Evolutionary conservation across 257 asterid species (phyloP), one percentile per base, ranked within the genome.

Genomic region (Salvia rosmarinus): DNA sequence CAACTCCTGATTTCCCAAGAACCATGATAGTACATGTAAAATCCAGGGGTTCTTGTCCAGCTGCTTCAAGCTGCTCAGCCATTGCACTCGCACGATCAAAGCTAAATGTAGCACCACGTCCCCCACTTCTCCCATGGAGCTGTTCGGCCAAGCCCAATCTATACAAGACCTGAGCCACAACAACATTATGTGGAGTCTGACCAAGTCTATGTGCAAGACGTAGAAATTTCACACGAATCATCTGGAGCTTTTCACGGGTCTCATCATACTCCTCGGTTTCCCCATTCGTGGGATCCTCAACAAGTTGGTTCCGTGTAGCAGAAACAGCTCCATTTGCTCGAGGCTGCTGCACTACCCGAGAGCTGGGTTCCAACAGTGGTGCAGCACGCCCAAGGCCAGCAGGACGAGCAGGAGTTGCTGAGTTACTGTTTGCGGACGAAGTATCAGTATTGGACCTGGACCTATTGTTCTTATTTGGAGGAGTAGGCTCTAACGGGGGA

Each of bases 61-160:
- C 85, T 34, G 98, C 88, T 88, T 95, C 99, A 39, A 95, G 98
- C 76, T 91, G 97, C 87, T 91, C 96, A 6, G 99, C 99, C 96
- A 91, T 82, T 28, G 97, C 96, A 84, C 98, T 95, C 4, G 99
- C 98, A 52, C 98, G 99, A 71, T 95, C 99, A 78, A 95, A 95
- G 81, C 96, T 95, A 46, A 95, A 89, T 54, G 95, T 92, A 68
- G 85, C 96, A 74, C 79, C 95, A 67, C 98, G 98, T 5, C 94
- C 85, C 21, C 97, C 96, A 75, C 86, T 91, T 83, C 99, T 85
- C 25, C 99, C 97, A 19, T 88, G 90, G 52, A 95, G 83, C 87
- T 95, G 99, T 80, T 95, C 98, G 46, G 99, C 99, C 74, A 95
- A 77, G 21, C 99, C 99, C 74, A 95, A 80, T 63, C 99, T 92